Conservation (phyloP, 306 rosid species). For the Prunus davidiana region DNA sequence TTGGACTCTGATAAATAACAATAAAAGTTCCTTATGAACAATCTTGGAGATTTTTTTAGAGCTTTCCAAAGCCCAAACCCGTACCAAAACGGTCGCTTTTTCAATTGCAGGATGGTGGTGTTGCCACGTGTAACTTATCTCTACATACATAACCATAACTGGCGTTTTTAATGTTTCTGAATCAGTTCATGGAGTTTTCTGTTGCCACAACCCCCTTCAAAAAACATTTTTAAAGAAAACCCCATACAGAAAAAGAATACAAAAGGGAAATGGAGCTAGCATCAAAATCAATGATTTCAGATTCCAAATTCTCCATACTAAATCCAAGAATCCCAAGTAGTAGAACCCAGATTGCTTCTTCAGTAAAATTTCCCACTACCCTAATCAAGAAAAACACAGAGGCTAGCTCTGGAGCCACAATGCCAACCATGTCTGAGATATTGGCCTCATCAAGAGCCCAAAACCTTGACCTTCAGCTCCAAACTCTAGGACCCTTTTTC, state of each 20-base stretch:
- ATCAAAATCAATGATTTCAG: slow-evolving; percentile 7
- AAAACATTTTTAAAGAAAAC: neutral
- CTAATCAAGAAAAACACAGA: neutral
- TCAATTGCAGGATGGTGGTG: neutral
- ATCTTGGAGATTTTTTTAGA: too few species aligned
- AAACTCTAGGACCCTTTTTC: slow-evolving; percentile 83
- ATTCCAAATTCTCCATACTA: neutral
- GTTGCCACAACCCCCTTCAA: neutral
- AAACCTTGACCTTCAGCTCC: slow-evolving; percentile 62
- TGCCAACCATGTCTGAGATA: slow-evolving; percentile 77
- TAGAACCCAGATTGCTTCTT: slow-evolving; percentile 20
- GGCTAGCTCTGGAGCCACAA: neutral
- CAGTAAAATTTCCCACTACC: slow-evolving; percentile 10
- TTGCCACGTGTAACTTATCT: slow-evolving; percentile 27
- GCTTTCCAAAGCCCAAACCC: too few species aligned
- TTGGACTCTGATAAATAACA: neutral
- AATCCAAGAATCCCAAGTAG: slow-evolving; percentile 5
- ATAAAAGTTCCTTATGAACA: neutral
- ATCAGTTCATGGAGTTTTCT: neutral
- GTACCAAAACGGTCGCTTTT: neutral
- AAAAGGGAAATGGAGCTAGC: slow-evolving; percentile 17
- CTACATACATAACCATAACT: too few species aligned
- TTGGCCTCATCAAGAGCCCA: slow-evolving; percentile 57
- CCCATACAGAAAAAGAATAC: neutral
- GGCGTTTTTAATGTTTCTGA: neutral